Conservation (phyloP, 192 early-diverging fungal species). For the Chytriomyces sp. region DNA sequence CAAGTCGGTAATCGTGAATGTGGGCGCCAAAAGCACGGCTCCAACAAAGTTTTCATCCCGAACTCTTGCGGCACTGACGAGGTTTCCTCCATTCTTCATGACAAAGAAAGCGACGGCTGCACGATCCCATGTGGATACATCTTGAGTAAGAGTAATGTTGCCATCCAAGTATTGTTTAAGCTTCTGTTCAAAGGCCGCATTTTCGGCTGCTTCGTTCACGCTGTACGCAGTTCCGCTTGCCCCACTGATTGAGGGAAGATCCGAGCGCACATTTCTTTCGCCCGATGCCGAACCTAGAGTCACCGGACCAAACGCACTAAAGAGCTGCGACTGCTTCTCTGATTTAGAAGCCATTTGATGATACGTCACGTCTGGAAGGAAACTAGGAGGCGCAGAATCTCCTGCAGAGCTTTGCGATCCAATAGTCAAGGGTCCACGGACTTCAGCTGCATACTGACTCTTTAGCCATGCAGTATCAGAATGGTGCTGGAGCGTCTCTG, state of each 20-base stretch:
- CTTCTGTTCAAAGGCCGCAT: background rate
- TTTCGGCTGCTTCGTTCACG: background rate
- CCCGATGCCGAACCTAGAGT: background rate
- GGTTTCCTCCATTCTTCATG: background rate
- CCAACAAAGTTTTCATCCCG: background rate
- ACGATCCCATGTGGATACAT: background rate
- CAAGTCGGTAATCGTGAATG: background rate
- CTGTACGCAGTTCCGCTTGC: background rate
- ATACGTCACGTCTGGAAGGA: too few species aligned
- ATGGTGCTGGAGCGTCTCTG: background rate
- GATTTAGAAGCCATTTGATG: too few species aligned
- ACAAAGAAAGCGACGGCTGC: background rate
- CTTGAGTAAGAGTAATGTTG: background rate
- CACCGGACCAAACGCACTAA: background rate
- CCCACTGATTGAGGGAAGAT: background rate
- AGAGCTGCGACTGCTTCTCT: too few species aligned
- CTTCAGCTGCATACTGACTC: background rate
- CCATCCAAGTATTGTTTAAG: background rate
- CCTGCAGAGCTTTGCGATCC: too few species aligned
- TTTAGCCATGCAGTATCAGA: background rate
- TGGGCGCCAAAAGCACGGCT: background rate
- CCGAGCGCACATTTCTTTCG: background rate
- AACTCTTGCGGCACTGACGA: background rate
- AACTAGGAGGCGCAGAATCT: too few species aligned
- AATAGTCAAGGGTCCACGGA: background rate